A percentile compares a stretch with the other conserved stretches of the same genome.
Evolutionary conservation across 2,329 filamentous ascomycete species (phyloP).

Genomic region (Claviceps sp.): DNA sequence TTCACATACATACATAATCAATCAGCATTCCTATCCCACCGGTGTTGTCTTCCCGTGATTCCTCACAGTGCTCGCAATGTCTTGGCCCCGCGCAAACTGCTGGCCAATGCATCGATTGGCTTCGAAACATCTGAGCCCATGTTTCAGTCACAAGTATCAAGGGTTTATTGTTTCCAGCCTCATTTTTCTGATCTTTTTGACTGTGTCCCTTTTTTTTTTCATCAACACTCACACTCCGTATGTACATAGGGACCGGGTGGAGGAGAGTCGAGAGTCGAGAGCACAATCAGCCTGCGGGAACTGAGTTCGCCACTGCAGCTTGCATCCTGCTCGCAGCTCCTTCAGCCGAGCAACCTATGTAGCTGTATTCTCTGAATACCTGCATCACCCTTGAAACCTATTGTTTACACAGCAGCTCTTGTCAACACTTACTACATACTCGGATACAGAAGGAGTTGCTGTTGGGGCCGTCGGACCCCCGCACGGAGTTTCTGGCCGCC

Average conservation of each 20-base stretch:
- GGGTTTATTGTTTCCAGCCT: background rate
- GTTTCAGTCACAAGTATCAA: background rate
- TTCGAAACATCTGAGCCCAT: background rate
- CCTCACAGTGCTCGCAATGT: background rate
- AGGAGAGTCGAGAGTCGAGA: background rate
- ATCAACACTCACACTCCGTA: too few species aligned
- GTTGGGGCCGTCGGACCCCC: too few species aligned
- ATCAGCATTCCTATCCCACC: background rate
- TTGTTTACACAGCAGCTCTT: too few species aligned
- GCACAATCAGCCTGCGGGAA: background rate
- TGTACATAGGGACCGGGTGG: background rate
- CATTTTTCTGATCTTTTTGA: background rate
- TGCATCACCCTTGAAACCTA: too few species aligned
- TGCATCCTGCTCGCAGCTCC: background rate
- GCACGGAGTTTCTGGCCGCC: too few species aligned
- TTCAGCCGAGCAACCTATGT: too few species aligned
- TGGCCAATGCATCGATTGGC: background rate
- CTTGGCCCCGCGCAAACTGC: background rate
- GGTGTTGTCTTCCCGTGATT: background rate
- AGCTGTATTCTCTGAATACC: too few species aligned
- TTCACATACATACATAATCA: too few species aligned
- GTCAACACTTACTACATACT: too few species aligned
- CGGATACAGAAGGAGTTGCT: too few species aligned
- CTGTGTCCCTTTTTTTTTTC: background rate
- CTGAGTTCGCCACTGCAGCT: too few species aligned